Conservation (phyloP, 108 stramenopile species). For the Bacterosira constricta region DNA sequence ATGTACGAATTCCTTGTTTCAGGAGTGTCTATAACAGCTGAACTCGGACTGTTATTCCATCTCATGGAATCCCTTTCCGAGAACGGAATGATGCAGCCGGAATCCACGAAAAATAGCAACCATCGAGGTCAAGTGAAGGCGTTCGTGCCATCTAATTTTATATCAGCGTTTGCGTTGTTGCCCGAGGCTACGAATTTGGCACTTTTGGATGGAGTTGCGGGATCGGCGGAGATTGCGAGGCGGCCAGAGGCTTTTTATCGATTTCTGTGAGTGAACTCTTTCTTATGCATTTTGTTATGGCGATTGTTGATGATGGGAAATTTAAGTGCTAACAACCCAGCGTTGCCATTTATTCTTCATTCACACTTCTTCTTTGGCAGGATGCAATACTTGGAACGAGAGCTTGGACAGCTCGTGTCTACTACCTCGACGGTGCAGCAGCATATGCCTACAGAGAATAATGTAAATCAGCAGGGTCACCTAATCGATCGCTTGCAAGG, state of each 20-base stretch:
- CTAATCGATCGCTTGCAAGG: conserved; percentile 75
- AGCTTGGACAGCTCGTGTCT: conserved; percentile 36
- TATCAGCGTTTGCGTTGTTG: conserved; percentile 64
- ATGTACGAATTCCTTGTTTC: too few species aligned
- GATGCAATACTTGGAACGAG: conserved; percentile 76
- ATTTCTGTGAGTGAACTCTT: conserved; percentile 46
- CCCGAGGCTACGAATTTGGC: conserved; percentile 80
- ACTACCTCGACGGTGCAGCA: not conserved
- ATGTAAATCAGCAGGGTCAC: not conserved
- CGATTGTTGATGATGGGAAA: too few species aligned
- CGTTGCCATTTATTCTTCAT: not conserved
- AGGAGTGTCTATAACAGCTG: conserved; percentile 51
- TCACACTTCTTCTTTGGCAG: not conserved
- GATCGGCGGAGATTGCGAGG: conserved; percentile 67
- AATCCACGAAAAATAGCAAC: not conserved
- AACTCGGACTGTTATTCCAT: conserved; percentile 81
- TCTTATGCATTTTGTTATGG: not conserved
- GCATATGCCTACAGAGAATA: conserved; percentile 11
- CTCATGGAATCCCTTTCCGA: conserved; percentile 73
- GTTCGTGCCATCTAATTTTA: conserved; percentile 75
- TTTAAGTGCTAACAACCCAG: not conserved
- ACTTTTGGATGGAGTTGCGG: conserved; percentile 78
- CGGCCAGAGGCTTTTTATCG: conserved; percentile 85
- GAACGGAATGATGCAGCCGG: conserved; percentile 58
- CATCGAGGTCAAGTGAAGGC: conserved; percentile 54